These are phyloP conservation scores for Microcos paniculata DNA, from an alignment of 345 rosid genomes.

Conservation along the genomic window DNA sequence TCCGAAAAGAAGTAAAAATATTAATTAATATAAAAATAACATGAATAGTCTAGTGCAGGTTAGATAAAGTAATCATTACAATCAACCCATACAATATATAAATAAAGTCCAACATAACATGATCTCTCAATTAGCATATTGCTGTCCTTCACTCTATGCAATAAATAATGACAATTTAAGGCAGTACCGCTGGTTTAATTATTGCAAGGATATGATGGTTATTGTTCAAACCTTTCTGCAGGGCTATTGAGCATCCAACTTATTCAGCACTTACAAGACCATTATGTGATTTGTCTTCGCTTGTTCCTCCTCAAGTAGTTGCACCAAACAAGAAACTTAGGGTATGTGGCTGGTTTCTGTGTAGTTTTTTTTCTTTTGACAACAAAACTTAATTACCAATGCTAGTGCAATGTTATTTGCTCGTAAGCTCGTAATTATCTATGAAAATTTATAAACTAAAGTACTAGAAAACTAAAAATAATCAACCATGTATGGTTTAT, in stretches of 20 bases:
- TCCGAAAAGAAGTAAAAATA: no score
- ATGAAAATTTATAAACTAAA: constrained; percentile 1
- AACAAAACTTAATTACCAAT: neutral
- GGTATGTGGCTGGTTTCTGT: constrained; percentile 42
- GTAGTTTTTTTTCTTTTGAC: no score
- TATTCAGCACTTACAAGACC: constrained; percentile 98
- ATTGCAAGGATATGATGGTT: constrained; percentile 6
- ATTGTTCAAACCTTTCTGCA: constrained; percentile 36
- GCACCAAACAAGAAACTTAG: constrained; percentile 92
- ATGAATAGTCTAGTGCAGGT: no score
- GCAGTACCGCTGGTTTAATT: constrained; percentile 6
- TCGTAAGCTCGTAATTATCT: neutral
- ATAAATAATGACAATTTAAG: constrained; percentile 1
- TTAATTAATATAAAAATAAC: no score
- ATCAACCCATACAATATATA: no score
- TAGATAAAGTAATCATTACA: no score
- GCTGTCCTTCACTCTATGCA: neutral
- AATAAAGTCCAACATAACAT: no score
- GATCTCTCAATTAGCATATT: no score
- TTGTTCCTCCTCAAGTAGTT: constrained; percentile 86
- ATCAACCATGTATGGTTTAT: neutral
- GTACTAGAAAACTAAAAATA: neutral
- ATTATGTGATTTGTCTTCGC: constrained; percentile 92
- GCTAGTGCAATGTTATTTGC: neutral
- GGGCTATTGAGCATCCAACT: constrained; percentile 99